Percentiles rank a stretch among this genome's conserved stretches.
These are phyloP conservation scores for Trypanosoma lewisi DNA, from an alignment of 208 protist species.

Conservation along the genomic window DNA sequence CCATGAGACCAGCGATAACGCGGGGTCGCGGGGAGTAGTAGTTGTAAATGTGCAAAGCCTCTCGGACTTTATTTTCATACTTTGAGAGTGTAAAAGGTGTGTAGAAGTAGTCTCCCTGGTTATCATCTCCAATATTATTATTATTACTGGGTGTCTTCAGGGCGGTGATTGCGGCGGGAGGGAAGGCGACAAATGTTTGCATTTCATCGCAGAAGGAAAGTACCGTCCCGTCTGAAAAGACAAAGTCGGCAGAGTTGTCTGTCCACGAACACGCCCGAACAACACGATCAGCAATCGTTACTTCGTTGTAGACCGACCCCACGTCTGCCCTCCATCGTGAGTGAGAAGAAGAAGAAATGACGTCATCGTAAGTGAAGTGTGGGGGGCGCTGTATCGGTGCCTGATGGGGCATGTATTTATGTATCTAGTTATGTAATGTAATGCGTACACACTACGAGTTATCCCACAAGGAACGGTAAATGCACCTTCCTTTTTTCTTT, in stretches of 20 bases:
- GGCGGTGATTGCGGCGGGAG: too few relatives aligned
- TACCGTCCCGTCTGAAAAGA: conserved; percentile 82
- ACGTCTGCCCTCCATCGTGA: neutral
- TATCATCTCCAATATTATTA: neutral
- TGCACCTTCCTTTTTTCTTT: too few relatives aligned
- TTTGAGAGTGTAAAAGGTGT: conserved; percentile 64
- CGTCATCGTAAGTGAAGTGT: conserved; percentile 12
- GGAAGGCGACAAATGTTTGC: conserved; percentile 79
- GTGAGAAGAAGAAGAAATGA: neutral
- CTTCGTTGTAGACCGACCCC: conserved; percentile 23
- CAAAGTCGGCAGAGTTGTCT: conserved; percentile 67
- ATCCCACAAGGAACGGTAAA: neutral
- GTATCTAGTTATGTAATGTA: neutral
- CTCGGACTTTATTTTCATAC: conserved; percentile 63
- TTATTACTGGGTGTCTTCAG: too few relatives aligned
- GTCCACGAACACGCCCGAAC: conserved; percentile 61
- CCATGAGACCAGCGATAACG: conserved; percentile 42
- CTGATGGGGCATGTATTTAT: neutral
- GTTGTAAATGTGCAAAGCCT: conserved; percentile 76
- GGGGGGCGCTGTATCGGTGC: neutral
- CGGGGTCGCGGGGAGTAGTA: conserved; percentile 52
- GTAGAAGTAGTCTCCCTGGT: conserved; percentile 53
- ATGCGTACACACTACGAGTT: too few relatives aligned
- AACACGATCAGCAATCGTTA: conserved; percentile 41
- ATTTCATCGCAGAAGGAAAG: conserved; percentile 80